Evolutionary conservation across 148 eudicot genomes (phyloP), one percentile per base, ranked within the genome.

Genomic region (Rhododendron simsii): DNA sequence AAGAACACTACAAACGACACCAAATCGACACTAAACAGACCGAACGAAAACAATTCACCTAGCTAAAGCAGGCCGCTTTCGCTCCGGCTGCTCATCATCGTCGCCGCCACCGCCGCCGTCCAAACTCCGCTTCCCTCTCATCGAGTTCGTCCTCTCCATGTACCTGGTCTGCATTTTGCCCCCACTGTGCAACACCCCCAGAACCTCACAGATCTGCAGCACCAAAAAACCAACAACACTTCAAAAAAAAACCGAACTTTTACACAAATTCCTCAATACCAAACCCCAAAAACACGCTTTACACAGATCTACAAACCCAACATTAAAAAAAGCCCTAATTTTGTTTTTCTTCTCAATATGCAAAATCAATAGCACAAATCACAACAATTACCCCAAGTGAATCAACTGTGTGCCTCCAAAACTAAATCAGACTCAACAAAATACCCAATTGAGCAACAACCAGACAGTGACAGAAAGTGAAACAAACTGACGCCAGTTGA

Each of bases 31-130:
- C 21, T 71, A 33, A 81, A 78, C 33, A 2, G 76, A 78, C 78
- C 45, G 50, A 83, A 10, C 76, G 26, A 67, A 35, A 26, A 11
- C 6, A 5, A 7, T 75, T 63, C 85, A 95, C 98, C 98, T 93
- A 91, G 96, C 96, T 74, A 95, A 87, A 88, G 96, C 96, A 3
- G 96, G 98, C 53, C 95, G 89, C 92, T 95, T 95, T 44, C 96
- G 88, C 76, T 92, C 94, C 1, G 93, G 95, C 85, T 89, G 92
- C 45, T 91, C 93, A 82, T 91, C 92, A 65, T 91, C 95, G 14
- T 67, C 74, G 9, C 41, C 76, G 6, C 76, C 76, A 0, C 76
- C 74, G 6, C 74, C 76, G 14, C 84, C 87, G 61, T 94, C 98
- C 89, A 94, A 91, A 80, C 91, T 89, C 87, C 98, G 81, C 85